A percentile compares a stretch with the other conserved stretches of the same genome.
These are phyloP conservation scores for Cylindrotheca closterium DNA, from an alignment of 108 stramenopile genomes.

Conservation along the genomic window DNA sequence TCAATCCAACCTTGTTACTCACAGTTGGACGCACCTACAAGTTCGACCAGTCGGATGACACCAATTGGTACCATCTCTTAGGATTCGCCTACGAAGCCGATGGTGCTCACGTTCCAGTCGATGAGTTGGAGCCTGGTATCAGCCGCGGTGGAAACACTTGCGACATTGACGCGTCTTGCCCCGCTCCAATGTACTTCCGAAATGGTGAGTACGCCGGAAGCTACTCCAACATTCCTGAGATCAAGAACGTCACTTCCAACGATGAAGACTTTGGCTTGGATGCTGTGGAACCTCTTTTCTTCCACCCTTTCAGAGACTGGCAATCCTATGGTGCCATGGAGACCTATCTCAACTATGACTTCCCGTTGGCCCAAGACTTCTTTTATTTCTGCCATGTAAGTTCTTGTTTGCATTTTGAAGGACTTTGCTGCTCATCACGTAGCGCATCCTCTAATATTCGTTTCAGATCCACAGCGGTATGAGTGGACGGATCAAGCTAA, in stretches of 20 bases:
- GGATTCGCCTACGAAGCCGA: conserved; percentile 88
- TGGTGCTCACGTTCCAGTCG: conserved; percentile 79
- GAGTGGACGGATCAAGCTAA: conserved; percentile 71
- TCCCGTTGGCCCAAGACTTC: conserved; percentile 57
- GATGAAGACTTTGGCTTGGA: conserved; percentile 80
- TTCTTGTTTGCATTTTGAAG: conserved; percentile 4
- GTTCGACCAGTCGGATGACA: conserved; percentile 13
- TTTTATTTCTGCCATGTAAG: conserved; percentile 90
- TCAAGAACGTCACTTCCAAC: conserved; percentile 8
- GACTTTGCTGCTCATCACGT: not conserved
- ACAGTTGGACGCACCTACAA: conserved; percentile 26
- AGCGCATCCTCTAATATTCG: no score
- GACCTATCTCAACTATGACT: conserved; percentile 58
- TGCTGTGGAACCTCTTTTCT: conserved; percentile 81
- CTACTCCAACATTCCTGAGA: conserved; percentile 45
- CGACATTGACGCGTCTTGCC: conserved; percentile 47
- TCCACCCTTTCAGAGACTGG: conserved; percentile 75
- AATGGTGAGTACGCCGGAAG: conserved; percentile 56
- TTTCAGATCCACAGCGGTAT: conserved; percentile 76
- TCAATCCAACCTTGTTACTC: conserved; percentile 27
- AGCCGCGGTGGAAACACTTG: conserved; percentile 42
- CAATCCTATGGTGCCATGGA: conserved; percentile 48
- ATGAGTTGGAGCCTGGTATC: conserved; percentile 81
- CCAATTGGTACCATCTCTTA: conserved; percentile 16
- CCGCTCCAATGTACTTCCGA: conserved; percentile 80